These are phyloP conservation scores for Spathaspora boniae DNA, from an alignment of 805 yeast genomes.

Conservation along the genomic window DNA sequence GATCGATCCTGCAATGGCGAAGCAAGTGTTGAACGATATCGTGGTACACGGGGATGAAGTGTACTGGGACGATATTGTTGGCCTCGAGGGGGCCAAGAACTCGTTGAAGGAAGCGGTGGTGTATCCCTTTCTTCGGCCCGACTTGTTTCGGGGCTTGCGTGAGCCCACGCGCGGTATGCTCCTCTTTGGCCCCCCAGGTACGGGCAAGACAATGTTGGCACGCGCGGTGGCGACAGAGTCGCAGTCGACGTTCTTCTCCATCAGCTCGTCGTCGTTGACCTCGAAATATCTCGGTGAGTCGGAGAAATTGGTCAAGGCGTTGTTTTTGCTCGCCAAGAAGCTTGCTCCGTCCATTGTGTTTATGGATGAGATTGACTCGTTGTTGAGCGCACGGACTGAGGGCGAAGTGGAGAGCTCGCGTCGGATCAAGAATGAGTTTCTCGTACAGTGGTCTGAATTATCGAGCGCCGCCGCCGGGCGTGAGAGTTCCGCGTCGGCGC, in stretches of 20 bases:
- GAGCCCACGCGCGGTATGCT: slow-evolving; percentile 98
- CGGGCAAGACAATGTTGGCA: slow-evolving; percentile 97
- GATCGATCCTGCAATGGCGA: slow-evolving; percentile 74
- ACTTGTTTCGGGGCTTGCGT: slow-evolving; percentile 81
- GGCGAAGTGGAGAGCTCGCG: slow-evolving; percentile 87
- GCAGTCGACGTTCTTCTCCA: slow-evolving; percentile 86
- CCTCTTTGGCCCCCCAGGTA: slow-evolving; percentile 97
- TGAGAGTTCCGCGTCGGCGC: too few relatives aligned
- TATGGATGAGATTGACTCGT: slow-evolving; percentile 93
- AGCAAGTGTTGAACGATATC: slow-evolving; percentile 83
- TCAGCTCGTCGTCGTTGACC: slow-evolving; percentile 85
- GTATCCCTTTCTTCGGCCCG: slow-evolving; percentile 92
- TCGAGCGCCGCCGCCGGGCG: slow-evolving; percentile 80
- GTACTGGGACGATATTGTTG: slow-evolving; percentile 94
- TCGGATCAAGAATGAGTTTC: slow-evolving; percentile 86
- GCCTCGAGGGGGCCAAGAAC: slow-evolving; percentile 81
- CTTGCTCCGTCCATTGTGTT: slow-evolving; percentile 91
- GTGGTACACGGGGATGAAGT: slow-evolving; percentile 88
- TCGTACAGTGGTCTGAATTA: slow-evolving; percentile 92
- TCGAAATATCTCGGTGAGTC: slow-evolving; percentile 89
- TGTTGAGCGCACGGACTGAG: slow-evolving; percentile 70
- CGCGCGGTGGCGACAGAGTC: slow-evolving; percentile 96
- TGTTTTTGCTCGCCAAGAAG: slow-evolving; percentile 78
- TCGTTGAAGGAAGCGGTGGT: slow-evolving; percentile 93
- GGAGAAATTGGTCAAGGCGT: slow-evolving; percentile 86